These are phyloP conservation scores for Verticillium nonalfalfae DNA, from an alignment of 2,329 filamentous ascomycete genomes.

Conservation along the genomic window DNA sequence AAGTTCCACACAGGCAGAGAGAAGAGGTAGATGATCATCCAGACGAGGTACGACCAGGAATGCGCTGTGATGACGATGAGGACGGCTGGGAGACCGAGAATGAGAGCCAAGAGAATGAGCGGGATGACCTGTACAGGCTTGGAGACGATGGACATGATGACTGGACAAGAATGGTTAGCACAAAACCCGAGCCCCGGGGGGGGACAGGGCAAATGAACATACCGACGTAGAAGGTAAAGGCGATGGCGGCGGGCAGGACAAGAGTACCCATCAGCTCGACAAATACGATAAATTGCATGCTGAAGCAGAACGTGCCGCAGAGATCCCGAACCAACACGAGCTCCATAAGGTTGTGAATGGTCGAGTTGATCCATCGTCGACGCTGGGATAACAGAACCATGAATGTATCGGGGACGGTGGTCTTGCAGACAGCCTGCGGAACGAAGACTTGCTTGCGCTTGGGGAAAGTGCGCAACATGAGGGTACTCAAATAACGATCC, in stretches of 20 bases:
- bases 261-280: slow-evolving; percentile 92
- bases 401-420: slow-evolving; percentile 89
- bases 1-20: slow-evolving; percentile 98
- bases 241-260: slow-evolving; percentile 90
- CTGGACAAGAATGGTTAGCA: slow-evolving; percentile 31
- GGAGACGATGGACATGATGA: slow-evolving; percentile 78
- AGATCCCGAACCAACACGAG: slow-evolving; percentile 90
- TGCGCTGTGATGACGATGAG: slow-evolving; percentile 92
- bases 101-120: slow-evolving; percentile 79
- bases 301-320: slow-evolving; percentile 98
- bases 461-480: slow-evolving; percentile 98
- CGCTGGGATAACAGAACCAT: slow-evolving; percentile 89
- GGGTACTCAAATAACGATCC: slow-evolving; percentile 90
- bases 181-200: background rate
- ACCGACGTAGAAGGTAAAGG: slow-evolving; percentile 95
- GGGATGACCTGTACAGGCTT: slow-evolving; percentile 80
- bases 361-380: slow-evolving; percentile 98
- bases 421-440: slow-evolving; percentile 98
- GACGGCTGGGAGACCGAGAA: slow-evolving; percentile 86
- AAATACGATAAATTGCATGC: slow-evolving; percentile 98
- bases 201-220: slow-evolving; percentile 34
- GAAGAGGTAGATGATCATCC: slow-evolving; percentile 94
- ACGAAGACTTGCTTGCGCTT: slow-evolving; percentile 99
- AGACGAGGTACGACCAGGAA: slow-evolving; percentile 82
- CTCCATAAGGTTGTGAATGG: slow-evolving; percentile 97